A percentile compares a stretch with the other conserved stretches of the same genome.
Evolutionary conservation across 2,329 filamentous ascomycete genomes (phyloP).

Genomic region (Calonectria ilicicola): DNA sequence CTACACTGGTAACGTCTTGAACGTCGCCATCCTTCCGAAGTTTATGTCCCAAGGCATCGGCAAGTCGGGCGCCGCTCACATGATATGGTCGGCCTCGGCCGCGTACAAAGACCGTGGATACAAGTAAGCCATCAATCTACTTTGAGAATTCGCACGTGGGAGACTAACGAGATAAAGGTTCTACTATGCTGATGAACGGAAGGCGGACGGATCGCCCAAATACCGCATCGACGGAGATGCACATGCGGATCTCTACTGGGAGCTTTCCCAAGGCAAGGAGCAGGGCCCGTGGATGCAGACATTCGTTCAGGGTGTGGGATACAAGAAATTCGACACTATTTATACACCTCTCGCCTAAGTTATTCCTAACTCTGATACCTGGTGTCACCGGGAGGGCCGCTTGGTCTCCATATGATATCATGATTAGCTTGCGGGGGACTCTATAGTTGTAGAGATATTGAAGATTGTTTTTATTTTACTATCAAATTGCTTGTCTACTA

Average conservation of each 20-base stretch:
- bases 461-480: too few species aligned
- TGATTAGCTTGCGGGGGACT: neutral
- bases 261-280: constrained; percentile 52
- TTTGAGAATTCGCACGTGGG: neutral
- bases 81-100: constrained; percentile 44
- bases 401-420: neutral
- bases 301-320: constrained; percentile 56
- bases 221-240: constrained; percentile 53
- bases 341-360: neutral
- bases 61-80: constrained; percentile 51
- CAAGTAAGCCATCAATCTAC: constrained; percentile 42
- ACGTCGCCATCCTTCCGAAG: constrained; percentile 43
- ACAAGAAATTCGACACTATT: constrained; percentile 49
- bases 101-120: constrained; percentile 50
- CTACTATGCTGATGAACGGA: constrained; percentile 64
- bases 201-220: constrained; percentile 49
- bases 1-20: constrained; percentile 58
- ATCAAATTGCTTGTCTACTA: too few species aligned
- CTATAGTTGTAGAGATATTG: too few species aligned
- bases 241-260: constrained; percentile 53
- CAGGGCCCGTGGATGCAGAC: constrained; percentile 61
- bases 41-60: constrained; percentile 54
- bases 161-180: constrained; percentile 51
- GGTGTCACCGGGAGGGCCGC: neutral
- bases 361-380: too few species aligned